These are phyloP conservation scores for Smallanthus sonchifolius DNA, from an alignment of 129 eudicot species.

Conservation along the genomic window DNA sequence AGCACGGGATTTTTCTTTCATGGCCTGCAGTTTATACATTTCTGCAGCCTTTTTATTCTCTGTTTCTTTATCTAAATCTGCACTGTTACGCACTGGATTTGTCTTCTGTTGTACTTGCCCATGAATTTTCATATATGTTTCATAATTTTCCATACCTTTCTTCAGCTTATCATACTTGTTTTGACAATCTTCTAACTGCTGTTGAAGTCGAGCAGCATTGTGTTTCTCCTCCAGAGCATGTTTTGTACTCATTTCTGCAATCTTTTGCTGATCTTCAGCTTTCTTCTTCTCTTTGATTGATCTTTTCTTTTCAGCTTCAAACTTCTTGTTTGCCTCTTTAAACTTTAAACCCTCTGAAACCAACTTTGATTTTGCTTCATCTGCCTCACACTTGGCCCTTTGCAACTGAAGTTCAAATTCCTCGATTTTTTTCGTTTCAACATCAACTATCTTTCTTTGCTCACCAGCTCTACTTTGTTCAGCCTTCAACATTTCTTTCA, in stretches of 20 bases:
- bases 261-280: constrained; percentile 47
- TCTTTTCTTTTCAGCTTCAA: constrained; percentile 56
- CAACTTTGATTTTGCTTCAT: constrained; percentile 39
- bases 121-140: constrained; percentile 14
- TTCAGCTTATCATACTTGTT: constrained; percentile 37
- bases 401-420: constrained; percentile 45
- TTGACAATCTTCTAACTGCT: constrained; percentile 45
- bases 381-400: constrained; percentile 44
- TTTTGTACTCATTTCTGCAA: constrained; percentile 46
- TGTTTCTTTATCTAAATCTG: constrained; percentile 36
- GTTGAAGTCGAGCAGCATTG: constrained; percentile 48
- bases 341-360: constrained; percentile 33
- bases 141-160: constrained; percentile 26
- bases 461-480: constrained; percentile 37
- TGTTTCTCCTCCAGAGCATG: constrained; percentile 54
- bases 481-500: constrained; percentile 36
- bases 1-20: constrained; percentile 43
- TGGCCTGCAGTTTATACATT: constrained; percentile 41
- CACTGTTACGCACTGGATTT: constrained; percentile 26
- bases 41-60: constrained; percentile 41
- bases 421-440: constrained; percentile 43
- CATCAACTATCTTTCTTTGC: constrained; percentile 35
- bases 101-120: constrained; percentile 43
- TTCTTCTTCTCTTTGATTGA: constrained; percentile 43
- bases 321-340: constrained; percentile 54